A percentile compares a stretch with the other conserved stretches of the same genome.
These are phyloP conservation scores for Scutellaria barbata DNA, from an alignment of 257 asterid genomes.

Conservation along the genomic window DNA sequence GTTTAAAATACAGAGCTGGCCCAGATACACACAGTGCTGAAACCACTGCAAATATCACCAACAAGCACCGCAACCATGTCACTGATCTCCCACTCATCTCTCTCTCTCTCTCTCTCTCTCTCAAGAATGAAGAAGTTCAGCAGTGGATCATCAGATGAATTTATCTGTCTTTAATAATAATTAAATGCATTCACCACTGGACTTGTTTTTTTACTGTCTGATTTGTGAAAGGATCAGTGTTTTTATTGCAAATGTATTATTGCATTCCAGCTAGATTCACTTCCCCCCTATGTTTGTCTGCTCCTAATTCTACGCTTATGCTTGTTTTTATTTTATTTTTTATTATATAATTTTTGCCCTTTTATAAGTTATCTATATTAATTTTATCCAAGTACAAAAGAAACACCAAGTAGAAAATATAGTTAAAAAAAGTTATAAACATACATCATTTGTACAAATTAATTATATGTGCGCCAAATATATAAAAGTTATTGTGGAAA, in stretches of 20 bases:
- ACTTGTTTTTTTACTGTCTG: background rate
- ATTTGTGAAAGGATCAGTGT: background rate
- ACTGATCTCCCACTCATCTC: slow-evolving; percentile 71
- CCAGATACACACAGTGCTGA: slow-evolving; percentile 90
- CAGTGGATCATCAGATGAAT: slow-evolving; percentile 1
- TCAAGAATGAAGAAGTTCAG: background rate
- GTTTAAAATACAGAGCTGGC: slow-evolving; percentile 74
- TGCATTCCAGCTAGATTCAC: background rate
- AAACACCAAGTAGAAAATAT: too few species aligned
- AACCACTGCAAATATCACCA: slow-evolving; percentile 75
- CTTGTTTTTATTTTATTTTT: too few species aligned
- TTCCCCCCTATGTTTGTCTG: background rate
- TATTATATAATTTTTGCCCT: too few species aligned
- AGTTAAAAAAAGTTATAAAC: too few species aligned
- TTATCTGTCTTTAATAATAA: background rate
- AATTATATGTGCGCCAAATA: too few species aligned
- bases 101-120: background rate
- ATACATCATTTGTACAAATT: too few species aligned
- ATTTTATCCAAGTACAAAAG: too few species aligned
- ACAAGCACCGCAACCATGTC: slow-evolving; percentile 62
- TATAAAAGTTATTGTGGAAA: too few species aligned
- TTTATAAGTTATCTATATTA: too few species aligned
- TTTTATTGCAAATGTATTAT: background rate
- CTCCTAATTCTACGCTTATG: background rate
- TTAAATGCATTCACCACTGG: background rate